Percentiles rank a stretch among this genome's conserved stretches.
Evolutionary conservation across 2,329 filamentous ascomycete species (phyloP).

Genomic region (Botryotinia convoluta): DNA sequence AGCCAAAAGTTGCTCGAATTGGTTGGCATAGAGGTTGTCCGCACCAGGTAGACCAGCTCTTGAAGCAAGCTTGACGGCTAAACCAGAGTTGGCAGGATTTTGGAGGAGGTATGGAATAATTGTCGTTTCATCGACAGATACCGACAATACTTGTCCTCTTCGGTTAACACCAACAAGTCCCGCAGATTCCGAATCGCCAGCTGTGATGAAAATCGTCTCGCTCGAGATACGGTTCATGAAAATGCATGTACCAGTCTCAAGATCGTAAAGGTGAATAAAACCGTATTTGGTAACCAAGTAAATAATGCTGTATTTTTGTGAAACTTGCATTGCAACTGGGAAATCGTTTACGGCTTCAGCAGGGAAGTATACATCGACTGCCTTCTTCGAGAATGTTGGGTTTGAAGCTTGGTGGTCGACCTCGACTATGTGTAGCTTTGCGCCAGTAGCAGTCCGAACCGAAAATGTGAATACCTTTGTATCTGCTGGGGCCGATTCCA

Average conservation of each 20-base stretch:
- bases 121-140: conserved; percentile 86
- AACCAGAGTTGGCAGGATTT: conserved; percentile 88
- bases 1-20: conserved; percentile 85
- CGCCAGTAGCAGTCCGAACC: conserved; percentile 82
- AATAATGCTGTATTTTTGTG: conserved; percentile 92
- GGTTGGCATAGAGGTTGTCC: conserved; percentile 86
- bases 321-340: conserved; percentile 96
- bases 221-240: conserved; percentile 99
- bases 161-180: conserved; percentile 95
- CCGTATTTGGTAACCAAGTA: conserved; percentile 99
- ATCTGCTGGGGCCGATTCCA: conserved; percentile 85
- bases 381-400: conserved; percentile 88
- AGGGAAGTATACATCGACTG: conserved; percentile 96
- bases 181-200: conserved; percentile 75
- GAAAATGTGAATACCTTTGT: conserved; percentile 97
- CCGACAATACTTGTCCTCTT: conserved; percentile 93
- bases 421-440: conserved; percentile 96
- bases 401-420: conserved; percentile 91
- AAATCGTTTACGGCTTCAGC: conserved; percentile 95
- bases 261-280: conserved; percentile 97
- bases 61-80: conserved; percentile 95
- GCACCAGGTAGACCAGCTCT: conserved; percentile 91
- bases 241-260: conserved; percentile 91
- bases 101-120: conserved; percentile 94
- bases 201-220: conserved; percentile 97